These are phyloP conservation scores for Penicillium cosmopolitanum DNA, from an alignment of 495 filamentous ascomycete species.

Conservation along the genomic window DNA sequence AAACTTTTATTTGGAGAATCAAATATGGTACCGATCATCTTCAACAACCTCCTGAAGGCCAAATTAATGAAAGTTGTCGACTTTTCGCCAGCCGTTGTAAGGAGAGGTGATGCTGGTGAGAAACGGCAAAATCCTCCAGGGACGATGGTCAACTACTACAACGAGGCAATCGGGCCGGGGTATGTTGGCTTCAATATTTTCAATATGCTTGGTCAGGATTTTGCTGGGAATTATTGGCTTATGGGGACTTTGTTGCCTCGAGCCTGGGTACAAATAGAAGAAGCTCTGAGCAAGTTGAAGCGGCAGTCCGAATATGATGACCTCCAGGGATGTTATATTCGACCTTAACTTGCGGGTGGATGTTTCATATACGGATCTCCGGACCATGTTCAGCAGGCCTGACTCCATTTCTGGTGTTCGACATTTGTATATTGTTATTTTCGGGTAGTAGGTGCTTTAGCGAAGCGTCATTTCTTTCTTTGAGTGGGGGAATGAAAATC, in stretches of 20 bases:
- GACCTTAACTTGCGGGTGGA: no score
- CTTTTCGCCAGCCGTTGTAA: conserved; percentile 17
- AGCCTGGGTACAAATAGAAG: conserved; percentile 22
- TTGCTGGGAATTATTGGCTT: conserved; percentile 22
- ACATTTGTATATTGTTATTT: no score
- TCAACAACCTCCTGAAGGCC: conserved; percentile 26
- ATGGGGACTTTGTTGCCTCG: conserved; percentile 18
- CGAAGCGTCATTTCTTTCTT: no score
- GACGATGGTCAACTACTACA: conserved; percentile 24
- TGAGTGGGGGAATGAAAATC: no score
- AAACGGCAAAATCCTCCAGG: conserved; percentile 20
- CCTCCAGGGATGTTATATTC: no score
- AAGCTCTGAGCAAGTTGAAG: conserved; percentile 1
- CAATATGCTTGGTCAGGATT: conserved; percentile 22
- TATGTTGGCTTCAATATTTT: conserved; percentile 19
- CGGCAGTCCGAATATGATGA: no score
- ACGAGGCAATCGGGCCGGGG: conserved; percentile 14
- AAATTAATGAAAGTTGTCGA: conserved; percentile 19
- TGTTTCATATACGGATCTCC: no score
- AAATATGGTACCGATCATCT: conserved; percentile 8
- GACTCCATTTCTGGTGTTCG: no score
- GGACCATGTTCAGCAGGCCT: no score
- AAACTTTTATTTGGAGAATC: conserved; percentile 20
- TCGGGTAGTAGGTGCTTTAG: no score
- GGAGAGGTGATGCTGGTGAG: conserved; percentile 14